Evolutionary conservation across 768 basidiomycete species (phyloP), one percentile per base, ranked within the genome.

Genomic region (Coprinopsis cinerea): DNA sequence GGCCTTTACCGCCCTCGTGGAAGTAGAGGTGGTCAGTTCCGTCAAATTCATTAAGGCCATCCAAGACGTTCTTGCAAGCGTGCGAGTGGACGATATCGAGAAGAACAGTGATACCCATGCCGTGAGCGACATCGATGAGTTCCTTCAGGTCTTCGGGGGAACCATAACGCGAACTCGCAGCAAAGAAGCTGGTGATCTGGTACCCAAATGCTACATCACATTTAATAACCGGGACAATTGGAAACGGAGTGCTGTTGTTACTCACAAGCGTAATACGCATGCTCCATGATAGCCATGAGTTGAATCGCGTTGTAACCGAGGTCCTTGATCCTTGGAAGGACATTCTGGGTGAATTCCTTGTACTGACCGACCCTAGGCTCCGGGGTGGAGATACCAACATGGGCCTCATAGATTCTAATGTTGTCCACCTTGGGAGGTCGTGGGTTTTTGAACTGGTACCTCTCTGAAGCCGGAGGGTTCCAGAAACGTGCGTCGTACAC

Each of bases 21-120:
- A 99, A 99, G 71, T 98, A 99, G 26, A 81, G 81, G 64, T 97
- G 92, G 66, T 97, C 96, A 2, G 88, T 85, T n/a, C 96, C 96
- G 59, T 99, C 96, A 60, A 96, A 99, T 61, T 82, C 74, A 65
- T 98, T 99, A 45, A 99, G 68, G 32, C 96, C 96, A 60, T 99
- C 96, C 37, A 92, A 75, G 30, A 95, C 85, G 61, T 99, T 99
- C 70, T 97, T 99, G 75, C 87, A 93, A 2, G 96, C 95, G 69
- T 99, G 96, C 15, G 92, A 96, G 68, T 99, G 96, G 0, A 99
- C 95, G 46, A 99, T 81, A 60, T 99, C 96, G 42, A 99, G 82
- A 41, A 99, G 83, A 34, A 99, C 91, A 2, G 88, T 86, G 51
- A 99, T 68, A 5, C 93, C 95, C 78, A 97, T 77, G 26, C 83